phyloP scores from a whole-genome alignment of 257 asterid species.

The Nicotiana tabacum region DNA sequence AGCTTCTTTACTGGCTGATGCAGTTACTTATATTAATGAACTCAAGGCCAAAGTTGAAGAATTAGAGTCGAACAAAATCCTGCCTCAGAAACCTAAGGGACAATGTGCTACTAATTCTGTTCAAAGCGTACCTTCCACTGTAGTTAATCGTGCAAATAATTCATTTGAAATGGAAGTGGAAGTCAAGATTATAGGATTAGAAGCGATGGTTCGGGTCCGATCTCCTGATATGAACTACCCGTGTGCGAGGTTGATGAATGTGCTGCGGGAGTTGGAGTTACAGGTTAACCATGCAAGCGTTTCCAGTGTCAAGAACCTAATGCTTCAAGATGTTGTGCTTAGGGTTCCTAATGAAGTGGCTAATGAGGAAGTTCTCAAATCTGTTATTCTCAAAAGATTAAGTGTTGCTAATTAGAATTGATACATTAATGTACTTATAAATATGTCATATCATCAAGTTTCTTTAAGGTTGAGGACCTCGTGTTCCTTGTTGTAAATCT shows the following conservation, averaged over 20 bases:
- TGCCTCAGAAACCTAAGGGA: neutral
- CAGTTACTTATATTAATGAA: conserved; percentile 33
- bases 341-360: conserved; percentile 23
- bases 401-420: neutral
- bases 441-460: no score
- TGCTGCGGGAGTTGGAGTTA: conserved; percentile 23
- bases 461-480: no score
- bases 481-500: no score
- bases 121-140: conserved; percentile 15
- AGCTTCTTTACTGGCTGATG: conserved; percentile 42
- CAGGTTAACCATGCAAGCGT: conserved; percentile 24
- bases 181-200: conserved; percentile 30
- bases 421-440: neutral
- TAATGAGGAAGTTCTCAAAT: conserved; percentile 29
- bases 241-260: conserved; percentile 27
- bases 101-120: neutral
- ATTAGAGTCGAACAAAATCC: conserved; percentile 7
- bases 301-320: conserved; percentile 20
- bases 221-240: conserved; percentile 27
- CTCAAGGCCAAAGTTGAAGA: conserved; percentile 28
- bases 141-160: neutral
- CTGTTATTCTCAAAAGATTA: conserved; percentile 21
- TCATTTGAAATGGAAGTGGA: conserved; percentile 11
- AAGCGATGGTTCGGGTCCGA: conserved; percentile 27
- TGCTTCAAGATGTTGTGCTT: conserved; percentile 38